Evolutionary conservation across 768 basidiomycete species (phyloP), one percentile per base, ranked within the genome.

Genomic region (Xerocomus potaroensis): DNA sequence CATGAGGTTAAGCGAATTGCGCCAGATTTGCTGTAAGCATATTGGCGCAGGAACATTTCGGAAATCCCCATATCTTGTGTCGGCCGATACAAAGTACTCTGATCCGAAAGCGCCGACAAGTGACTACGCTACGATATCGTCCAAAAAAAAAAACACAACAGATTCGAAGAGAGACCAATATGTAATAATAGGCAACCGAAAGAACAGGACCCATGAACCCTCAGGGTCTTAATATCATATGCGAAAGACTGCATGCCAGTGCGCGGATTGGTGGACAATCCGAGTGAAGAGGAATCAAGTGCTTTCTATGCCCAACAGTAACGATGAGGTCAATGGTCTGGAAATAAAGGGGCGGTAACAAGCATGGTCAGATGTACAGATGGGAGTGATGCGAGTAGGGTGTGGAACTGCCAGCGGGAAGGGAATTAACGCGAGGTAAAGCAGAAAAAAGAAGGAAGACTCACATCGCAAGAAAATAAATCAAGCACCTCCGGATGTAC

Each of bases 21-120:
- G 60, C 37, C 27, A 62, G 42, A 43, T 60, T 60, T 23, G 59
- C 59, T 11, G 58, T 39, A 48, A 47, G 47, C 30, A 19, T 56
- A 59, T 61, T 58, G 59, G 49, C 29, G 32, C 14, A 14, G 39
- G 45, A 38, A 11, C 22, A 29, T 29, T 18, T 37, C 35, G 39
- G 49, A 27, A 16, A 46, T 31, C 27, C 39, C 31, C 32, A 35
- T n/a, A 4, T 19, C 21, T 34, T 41, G 33, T 19, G 27, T 47
- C 48, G 49, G 57, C 57, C 57, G 57, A 56, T 27, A 35, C 24
- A 43, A 38, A 15, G n/a, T n/a, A n/a, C 19, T 36, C 4, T n/a
- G 22, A 11, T 33, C 45, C 45, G 45, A 46, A 47, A n/a, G 16
- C 16, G 35, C 45, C 49, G 54, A 56, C 11, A 22, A n/a, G n/a